Evolutionary conservation across 495 filamentous ascomycete genomes (phyloP), one percentile per base, ranked within the genome.

Genomic region (Echria macrotheca): DNA sequence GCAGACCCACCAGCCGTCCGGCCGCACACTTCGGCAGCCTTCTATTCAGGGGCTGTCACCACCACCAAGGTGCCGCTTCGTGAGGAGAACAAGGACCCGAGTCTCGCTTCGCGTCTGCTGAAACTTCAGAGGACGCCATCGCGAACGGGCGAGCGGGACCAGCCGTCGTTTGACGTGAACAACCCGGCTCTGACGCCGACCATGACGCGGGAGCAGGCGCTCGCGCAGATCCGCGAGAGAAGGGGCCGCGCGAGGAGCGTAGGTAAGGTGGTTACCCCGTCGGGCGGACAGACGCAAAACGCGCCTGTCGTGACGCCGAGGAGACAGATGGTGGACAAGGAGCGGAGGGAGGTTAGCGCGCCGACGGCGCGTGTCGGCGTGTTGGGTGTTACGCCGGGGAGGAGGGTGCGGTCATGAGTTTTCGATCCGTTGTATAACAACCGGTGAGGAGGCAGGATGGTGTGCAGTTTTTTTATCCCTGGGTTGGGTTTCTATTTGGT

Each of bases 201-300:
- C 29, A 76, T 80, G 74, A 72, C 74, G 24, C 65, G 77, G 42
- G 78, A 81, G 60, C 63, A 81, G 60, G 75, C 75, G n/a, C 65
- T 81, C 3, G 75, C 70, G 15, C 68, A 74, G 67, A 80, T 81
- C 42, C 61, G 70, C 33, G 73, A 77, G 53, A 67, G 77, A 0
- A 59, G 78, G 24, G 77, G 70, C 2, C 62, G 78, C 14, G 75
- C 61, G 17, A 44, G 56, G 31, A 64, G 61, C 15, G 55, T 59
- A 0, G 58, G 50, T 12, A 31, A 24, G n/a, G 12, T 44, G 1
- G 31, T 17, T 35, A 33, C 11, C 5, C 49, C 6, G 36, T n/a
- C n/a, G n/a, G n/a, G n/a, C n/a, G n/a, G 19, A 7, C 22, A 36
- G 8, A 22, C 19, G 21, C 21, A 21, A 4, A 35, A 17, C 23